Evolutionary conservation across 176 grass and related monocot genomes (phyloP), one percentile per base, ranked within the genome.

Genomic region (Cymbopogon citratus): DNA sequence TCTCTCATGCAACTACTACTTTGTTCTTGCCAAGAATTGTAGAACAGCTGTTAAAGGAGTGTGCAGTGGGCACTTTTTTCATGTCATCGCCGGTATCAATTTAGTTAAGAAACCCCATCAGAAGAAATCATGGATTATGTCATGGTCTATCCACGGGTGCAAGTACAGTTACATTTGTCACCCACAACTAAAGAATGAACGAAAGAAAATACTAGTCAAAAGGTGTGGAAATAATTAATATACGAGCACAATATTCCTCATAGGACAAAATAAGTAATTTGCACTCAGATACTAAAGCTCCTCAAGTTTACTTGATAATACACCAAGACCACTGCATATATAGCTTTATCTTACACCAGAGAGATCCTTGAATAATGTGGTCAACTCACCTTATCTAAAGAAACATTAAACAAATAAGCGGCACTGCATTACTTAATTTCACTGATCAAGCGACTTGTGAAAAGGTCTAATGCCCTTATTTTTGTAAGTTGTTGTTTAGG

Each of bases 401-500:
- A 79, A 67, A 40, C 41, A 11, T 21, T 76, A 87, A 87, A 76
- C 57, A 85, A 85, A 91, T 57, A 67, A 19, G 13, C 12, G 80
- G 12, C 56, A 40, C 21, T 46, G 14, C 63, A 36, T 81, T 73
- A 81, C 43, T 72, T 64, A 81, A 76, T 81, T 18, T 54, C 34
- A 48, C 80, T 44, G 79, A 84, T 84, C 72, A 86, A 67, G 54
- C 63, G 73, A 89, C 83, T 76, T 86, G 59, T 73, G 77, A 85
- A 88, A 85, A 88, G 85, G 76, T 85, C 82, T 79, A 78, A 78
- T 72, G 73, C 13, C 77, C 66, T 77, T 88, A 72, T 66, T 85
- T 85, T 25, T 66, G 78, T 57, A 86, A 86, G 87, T 92, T 92
- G 87, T 92, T 95, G 88, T 92, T 95, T 95, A 95, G 90, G 93